Evolutionary conservation across 495 filamentous ascomycete species (phyloP).

Genomic region (Penicillium samsonianum): DNA sequence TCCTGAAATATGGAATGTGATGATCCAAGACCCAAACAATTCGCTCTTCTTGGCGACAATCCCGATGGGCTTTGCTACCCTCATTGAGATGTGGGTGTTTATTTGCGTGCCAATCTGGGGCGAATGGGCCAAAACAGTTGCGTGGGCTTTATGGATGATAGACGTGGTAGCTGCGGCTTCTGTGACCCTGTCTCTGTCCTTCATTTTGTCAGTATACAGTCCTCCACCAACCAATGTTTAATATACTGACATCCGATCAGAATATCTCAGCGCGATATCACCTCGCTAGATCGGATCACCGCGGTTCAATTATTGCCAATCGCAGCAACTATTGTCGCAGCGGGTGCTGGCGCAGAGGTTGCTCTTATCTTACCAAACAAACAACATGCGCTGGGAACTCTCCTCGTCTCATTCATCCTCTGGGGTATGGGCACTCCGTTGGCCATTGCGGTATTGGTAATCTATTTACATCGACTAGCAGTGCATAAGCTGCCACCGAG

Average conservation of each 20-base stretch:
- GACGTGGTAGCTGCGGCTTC: conserved; percentile 42
- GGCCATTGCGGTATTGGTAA: conserved; percentile 43
- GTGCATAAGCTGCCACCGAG: conserved; percentile 47
- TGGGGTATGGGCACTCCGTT: conserved; percentile 49
- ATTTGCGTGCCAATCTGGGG: conserved; percentile 50
- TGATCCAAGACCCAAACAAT: conserved; percentile 49
- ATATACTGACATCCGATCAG: conserved; percentile 10
- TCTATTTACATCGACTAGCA: conserved; percentile 51
- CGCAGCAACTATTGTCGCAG: conserved; percentile 48
- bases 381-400: conserved; percentile 38
- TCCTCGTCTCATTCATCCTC: conserved; percentile 46
- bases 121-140: conserved; percentile 33
- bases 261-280: conserved; percentile 42
- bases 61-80: conserved; percentile 53
- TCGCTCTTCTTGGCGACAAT: conserved; percentile 49
- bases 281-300: conserved; percentile 44
- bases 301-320: conserved; percentile 50
- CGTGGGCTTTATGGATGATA: conserved; percentile 50
- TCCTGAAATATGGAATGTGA: conserved; percentile 46
- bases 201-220: conserved; percentile 38
- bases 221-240: not conserved
- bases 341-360: conserved; percentile 43
- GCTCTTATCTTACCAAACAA: conserved; percentile 32
- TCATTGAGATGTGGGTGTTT: conserved; percentile 51
- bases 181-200: conserved; percentile 43